phyloP scores from a whole-genome alignment of 1,284 basidiomycete species.

The Heimioporus retisporus region DNA sequence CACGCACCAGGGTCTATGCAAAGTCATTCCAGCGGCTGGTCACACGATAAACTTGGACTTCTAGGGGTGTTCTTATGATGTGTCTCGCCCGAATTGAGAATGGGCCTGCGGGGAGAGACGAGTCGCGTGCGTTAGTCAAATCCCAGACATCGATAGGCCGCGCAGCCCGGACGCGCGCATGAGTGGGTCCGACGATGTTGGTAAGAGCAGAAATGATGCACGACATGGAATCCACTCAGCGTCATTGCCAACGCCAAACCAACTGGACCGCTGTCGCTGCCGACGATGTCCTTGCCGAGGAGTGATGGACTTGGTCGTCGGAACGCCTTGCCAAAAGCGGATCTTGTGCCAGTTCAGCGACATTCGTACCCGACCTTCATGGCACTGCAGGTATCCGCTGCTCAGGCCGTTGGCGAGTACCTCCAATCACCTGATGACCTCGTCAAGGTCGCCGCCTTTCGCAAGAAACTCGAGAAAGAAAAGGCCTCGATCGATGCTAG shows the following conservation, averaged over 20 bases:
- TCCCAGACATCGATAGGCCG: conserved; percentile 84
- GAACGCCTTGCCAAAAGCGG: conserved; percentile 12
- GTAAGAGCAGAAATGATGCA: no score
- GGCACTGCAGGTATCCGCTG: no score
- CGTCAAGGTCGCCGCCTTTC: conserved; percentile 88
- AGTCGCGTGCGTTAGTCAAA: conserved; percentile 73
- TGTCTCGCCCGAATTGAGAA: conserved; percentile 93
- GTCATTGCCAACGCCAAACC: conserved; percentile 93
- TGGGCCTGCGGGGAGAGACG: conserved; percentile 65
- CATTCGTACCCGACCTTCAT: no score
- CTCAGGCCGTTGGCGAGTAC: conserved; percentile 73
- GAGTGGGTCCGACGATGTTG: conserved; percentile 62
- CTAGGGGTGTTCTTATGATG: conserved; percentile 79
- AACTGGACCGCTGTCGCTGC: conserved; percentile 95
- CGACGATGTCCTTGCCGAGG: conserved; percentile 85
- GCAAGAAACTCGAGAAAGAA: conserved; percentile 97
- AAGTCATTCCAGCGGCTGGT: background rate
- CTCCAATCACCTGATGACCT: conserved; percentile 96
- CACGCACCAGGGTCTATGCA: conserved; percentile 85
- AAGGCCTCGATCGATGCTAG: conserved; percentile 96
- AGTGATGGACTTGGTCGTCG: conserved; percentile 20
- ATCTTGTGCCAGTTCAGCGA: no score
- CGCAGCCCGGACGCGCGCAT: conserved; percentile 65
- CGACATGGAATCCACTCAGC: conserved; percentile 65
- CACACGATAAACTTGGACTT: conserved; percentile 37